Base-by-base conservation (phyloP, 2,329 filamentous ascomycete genomes). In the Fusarium abutilonis region DNA sequence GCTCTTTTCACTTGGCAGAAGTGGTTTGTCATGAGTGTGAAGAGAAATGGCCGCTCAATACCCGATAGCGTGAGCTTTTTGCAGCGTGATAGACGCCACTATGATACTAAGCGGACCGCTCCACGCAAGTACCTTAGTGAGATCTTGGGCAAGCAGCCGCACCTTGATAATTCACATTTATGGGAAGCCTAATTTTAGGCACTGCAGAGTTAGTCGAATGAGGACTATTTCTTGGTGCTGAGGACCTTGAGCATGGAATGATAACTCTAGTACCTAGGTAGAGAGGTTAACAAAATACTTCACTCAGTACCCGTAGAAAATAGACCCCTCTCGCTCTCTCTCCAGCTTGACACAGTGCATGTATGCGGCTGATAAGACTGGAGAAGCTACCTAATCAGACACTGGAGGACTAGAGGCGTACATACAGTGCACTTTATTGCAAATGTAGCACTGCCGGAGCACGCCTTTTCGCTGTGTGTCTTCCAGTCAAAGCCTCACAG, bases 61-160 rank as follows among this genome's bases (percentile, higher is more conserved):
- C 38, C 55, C 52, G 48, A 40, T 48, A 65, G 60, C 47, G 61
- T 39, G 35, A 5, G n/a, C 32, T 19, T 52, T 44, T 44, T 42
- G 19, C 35, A 59, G 45, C 44, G 23, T 57, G 54, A 59, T 54
- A 26, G 49, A 40, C 58, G 62, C 57, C 49, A 52, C 44, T 55
- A 49, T 55, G 57, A 52, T 35, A 28, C 58, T 47, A 50, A 63
- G 63, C 58, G 54, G 58, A 58, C 63, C 54, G 44, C 63, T 48
- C 63, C 63, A 60, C 58, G 66, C 19, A 19, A 19, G 19, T 19
- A 19, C n/a, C n/a, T n/a, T 60, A 43, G 48, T 41, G 50, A 64
- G 57, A 64, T 64, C 46, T 50, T 6, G 21, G 21, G 21, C 34
- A 28, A 57, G 45, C 39, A 52, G 38, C 49, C 40, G 60, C 34